A percentile compares a stretch with the other conserved stretches of the same genome.
phyloP scores from a whole-genome alignment of 2,329 filamentous ascomycete genomes.

The Cercospora berteroae region DNA sequence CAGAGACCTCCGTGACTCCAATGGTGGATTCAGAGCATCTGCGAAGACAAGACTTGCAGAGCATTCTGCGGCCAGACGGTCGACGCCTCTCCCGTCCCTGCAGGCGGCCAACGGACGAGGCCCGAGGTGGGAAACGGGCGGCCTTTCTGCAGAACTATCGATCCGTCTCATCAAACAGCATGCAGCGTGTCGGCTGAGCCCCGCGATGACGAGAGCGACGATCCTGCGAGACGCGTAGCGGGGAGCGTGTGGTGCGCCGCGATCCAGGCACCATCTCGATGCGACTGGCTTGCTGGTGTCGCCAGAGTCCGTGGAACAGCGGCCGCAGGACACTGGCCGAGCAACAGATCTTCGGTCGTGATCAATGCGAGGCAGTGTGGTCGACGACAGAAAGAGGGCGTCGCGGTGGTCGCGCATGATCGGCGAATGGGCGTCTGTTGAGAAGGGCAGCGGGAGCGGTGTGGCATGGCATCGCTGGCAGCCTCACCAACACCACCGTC shows the following conservation, averaged over 20 bases:
- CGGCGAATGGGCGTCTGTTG: neutral
- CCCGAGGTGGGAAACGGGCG: neutral
- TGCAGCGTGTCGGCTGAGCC: conserved; percentile 5
- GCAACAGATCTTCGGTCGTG: neutral
- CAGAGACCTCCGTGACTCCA: neutral
- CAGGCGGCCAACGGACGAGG: neutral
- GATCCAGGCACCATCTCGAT: conserved; percentile 4
- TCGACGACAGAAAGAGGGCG: neutral
- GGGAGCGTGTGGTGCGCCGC: neutral
- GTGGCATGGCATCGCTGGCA: neutral
- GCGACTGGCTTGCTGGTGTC: neutral
- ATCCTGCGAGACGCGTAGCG: neutral
- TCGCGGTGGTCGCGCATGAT: neutral
- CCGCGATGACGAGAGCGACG: neutral
- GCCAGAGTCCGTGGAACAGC: neutral
- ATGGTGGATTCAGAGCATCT: neutral
- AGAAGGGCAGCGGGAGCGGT: neutral
- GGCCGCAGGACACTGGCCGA: neutral
- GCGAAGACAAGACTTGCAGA: neutral
- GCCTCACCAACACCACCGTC: neutral
- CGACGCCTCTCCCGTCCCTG: neutral
- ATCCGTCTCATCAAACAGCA: conserved; percentile 6
- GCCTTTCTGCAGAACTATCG: conserved; percentile 1
- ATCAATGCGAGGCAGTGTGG: neutral
- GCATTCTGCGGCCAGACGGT: neutral